Conservation (phyloP, 345 rosid genomes). For the Ailanthus altissimus region DNA sequence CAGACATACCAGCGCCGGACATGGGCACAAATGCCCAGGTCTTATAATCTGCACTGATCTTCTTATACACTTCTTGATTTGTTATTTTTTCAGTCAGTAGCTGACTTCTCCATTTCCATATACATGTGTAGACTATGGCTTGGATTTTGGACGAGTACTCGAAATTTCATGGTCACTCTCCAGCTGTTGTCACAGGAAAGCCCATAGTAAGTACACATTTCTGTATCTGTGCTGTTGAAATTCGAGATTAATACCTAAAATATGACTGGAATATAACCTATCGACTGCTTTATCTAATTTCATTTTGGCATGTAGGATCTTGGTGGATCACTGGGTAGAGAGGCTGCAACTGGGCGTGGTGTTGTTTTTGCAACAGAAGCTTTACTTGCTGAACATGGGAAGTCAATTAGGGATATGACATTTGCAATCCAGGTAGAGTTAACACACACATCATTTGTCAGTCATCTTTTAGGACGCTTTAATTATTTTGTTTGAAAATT, state of each 20-base stretch:
- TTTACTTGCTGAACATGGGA: constrained; percentile 83
- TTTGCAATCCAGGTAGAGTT: constrained; percentile 81
- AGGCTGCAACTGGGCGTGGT: constrained; percentile 98
- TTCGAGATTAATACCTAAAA: constrained; percentile 10
- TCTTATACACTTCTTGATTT: background rate
- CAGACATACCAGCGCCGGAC: constrained; percentile 96
- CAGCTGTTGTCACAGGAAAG: constrained; percentile 92
- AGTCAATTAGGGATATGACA: constrained; percentile 72
- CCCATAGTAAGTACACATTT: constrained; percentile 60
- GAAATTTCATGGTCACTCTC: constrained; percentile 94
- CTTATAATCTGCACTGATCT: background rate
- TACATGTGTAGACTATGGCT: constrained; percentile 74
- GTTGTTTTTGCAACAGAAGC: constrained; percentile 90
- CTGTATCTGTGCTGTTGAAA: background rate
- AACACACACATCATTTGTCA: constrained; percentile 1
- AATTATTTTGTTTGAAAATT: background rate
- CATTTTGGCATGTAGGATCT: constrained; percentile 64
- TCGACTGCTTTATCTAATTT: background rate
- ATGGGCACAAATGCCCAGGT: constrained; percentile 97
- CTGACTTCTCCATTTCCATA: background rate
- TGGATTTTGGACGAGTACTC: constrained; percentile 98
- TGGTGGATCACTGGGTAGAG: constrained; percentile 98
- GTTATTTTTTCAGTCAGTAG: background rate
- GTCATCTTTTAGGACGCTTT: background rate
- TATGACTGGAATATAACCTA: background rate